These are phyloP conservation scores for Corylus avellana DNA, from an alignment of 306 rosid species.

Conservation along the genomic window DNA sequence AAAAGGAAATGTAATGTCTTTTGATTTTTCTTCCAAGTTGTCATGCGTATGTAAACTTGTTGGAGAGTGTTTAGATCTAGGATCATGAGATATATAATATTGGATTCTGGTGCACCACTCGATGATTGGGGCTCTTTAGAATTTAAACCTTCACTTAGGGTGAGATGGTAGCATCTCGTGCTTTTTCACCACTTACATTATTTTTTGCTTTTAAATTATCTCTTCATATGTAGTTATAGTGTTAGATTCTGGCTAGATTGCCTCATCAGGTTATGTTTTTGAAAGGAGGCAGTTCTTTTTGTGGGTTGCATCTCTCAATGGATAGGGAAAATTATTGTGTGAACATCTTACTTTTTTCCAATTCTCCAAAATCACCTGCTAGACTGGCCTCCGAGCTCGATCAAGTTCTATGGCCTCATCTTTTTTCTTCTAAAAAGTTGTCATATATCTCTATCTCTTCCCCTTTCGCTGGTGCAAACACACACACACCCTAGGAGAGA, in stretches of 20 bases:
- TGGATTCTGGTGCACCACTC: neutral
- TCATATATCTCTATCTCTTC: neutral
- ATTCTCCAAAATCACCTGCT: neutral
- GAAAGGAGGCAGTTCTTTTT: neutral
- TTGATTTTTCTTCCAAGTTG: conserved; percentile 2
- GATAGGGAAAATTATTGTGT: neutral
- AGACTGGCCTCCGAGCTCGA: too few species aligned
- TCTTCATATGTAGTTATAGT: neutral
- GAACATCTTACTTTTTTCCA: neutral
- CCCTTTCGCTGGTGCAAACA: neutral
- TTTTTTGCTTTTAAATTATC: neutral
- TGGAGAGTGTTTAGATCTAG: neutral
- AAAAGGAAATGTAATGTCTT: conserved; percentile 69
- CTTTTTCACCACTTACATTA: neutral
- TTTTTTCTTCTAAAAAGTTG: neutral
- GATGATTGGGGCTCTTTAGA: neutral
- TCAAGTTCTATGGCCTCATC: neutral
- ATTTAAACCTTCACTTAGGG: neutral
- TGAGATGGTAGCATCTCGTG: neutral
- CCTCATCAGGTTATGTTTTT: neutral
- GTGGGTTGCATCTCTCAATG: neutral
- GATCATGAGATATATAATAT: neutral
- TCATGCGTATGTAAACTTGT: neutral
- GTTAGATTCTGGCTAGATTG: neutral
- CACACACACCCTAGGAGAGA: neutral